A percentile compares a stretch with the other conserved stretches of the same genome.
Evolutionary conservation across 1,139 yeast species (phyloP).

Genomic region (Hyphopichia khmerensis): DNA sequence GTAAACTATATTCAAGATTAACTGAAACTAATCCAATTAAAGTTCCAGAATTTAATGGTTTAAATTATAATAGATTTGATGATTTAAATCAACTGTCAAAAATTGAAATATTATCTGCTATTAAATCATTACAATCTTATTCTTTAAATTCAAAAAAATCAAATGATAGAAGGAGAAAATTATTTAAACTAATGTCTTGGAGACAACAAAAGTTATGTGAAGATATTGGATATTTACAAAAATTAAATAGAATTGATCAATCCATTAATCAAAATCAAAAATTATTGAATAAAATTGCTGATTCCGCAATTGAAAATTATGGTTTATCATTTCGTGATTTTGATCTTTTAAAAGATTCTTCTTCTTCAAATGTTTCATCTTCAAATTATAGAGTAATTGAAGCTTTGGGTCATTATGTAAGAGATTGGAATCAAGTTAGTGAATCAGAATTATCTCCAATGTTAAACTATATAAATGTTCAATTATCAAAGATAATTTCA

Average conservation of each 20-base stretch:
- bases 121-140: constrained; percentile 52
- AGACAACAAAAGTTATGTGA: constrained; percentile 55
- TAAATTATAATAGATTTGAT: constrained; percentile 13
- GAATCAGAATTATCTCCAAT: constrained; percentile 52
- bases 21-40: constrained; percentile 3
- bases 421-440: constrained; percentile 66
- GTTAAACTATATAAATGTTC: constrained; percentile 42
- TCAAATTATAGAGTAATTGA: constrained; percentile 63
- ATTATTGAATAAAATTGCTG: constrained; percentile 45
- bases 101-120: constrained; percentile 47
- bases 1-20: constrained; percentile 4
- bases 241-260: constrained; percentile 46
- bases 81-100: constrained; percentile 17
- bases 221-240: constrained; percentile 54
- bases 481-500: constrained; percentile 28
- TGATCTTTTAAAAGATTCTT: constrained; percentile 29
- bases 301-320: constrained; percentile 36
- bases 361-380: constrained; percentile 20
- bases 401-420: constrained; percentile 64
- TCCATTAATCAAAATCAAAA: constrained; percentile 45
- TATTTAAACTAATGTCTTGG: constrained; percentile 52
- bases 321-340: constrained; percentile 37
- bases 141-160: constrained; percentile 33
- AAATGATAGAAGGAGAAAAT: constrained; percentile 45
- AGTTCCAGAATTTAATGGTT: neutral